Evolutionary conservation across 1,139 yeast species (phyloP).

Genomic region (Wickerhamiella infanticola): DNA sequence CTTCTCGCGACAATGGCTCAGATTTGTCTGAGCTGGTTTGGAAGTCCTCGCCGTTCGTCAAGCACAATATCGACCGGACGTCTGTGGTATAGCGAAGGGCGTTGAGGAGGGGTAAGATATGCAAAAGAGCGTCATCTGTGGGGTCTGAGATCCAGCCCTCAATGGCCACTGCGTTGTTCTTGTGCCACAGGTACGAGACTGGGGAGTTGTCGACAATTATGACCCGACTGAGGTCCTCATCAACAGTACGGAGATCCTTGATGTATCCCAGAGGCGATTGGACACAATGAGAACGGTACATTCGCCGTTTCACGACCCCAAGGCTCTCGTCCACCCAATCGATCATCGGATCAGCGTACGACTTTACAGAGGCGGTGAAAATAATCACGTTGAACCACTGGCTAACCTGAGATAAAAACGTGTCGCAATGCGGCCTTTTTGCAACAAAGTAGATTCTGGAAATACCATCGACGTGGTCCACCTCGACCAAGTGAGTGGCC

Average conservation of each 20-base stretch:
- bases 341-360: slow-evolving; percentile 93
- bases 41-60: slow-evolving; percentile 58
- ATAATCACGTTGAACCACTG: slow-evolving; percentile 83
- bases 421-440: slow-evolving; percentile 83
- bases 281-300: slow-evolving; percentile 69
- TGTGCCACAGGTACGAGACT: slow-evolving; percentile 67
- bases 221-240: slow-evolving; percentile 48
- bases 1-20: background rate
- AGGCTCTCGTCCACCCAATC: slow-evolving; percentile 53
- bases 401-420: slow-evolving; percentile 58
- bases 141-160: slow-evolving; percentile 98
- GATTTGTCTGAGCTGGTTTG: background rate
- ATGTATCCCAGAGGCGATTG: slow-evolving; percentile 52
- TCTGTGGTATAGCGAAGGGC: slow-evolving; percentile 71
- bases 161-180: slow-evolving; percentile 75
- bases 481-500: slow-evolving; percentile 68
- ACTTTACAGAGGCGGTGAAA: slow-evolving; percentile 76
- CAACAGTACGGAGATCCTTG: slow-evolving; percentile 54
- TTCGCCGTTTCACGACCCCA: slow-evolving; percentile 40
- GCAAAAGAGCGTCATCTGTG: slow-evolving; percentile 64
- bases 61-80: slow-evolving; percentile 64
- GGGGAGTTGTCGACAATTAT: slow-evolving; percentile 88
- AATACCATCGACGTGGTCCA: slow-evolving; percentile 42
- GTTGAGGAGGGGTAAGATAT: slow-evolving; percentile 64
- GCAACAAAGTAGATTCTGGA: slow-evolving; percentile 81